phyloP scores from a whole-genome alignment of 441 rosid genomes.

The Kokia cookei region DNA sequence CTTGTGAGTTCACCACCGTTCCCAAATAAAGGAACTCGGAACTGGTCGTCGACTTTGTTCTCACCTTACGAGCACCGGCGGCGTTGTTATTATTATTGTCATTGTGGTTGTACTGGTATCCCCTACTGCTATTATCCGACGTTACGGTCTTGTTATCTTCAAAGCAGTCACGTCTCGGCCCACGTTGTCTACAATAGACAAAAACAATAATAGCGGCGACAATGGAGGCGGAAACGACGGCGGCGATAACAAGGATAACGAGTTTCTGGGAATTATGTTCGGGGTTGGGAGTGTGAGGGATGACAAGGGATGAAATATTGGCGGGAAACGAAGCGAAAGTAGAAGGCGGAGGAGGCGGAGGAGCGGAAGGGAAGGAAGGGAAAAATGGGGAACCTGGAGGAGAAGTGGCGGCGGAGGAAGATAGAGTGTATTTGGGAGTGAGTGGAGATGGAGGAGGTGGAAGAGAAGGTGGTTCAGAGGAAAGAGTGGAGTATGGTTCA shows the following conservation, averaged over 20 bases:
- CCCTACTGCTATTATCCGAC: slow-evolving; percentile 36
- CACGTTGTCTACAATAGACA: slow-evolving; percentile 40
- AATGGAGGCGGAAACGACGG: slow-evolving; percentile 48
- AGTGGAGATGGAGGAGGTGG: slow-evolving; percentile 17
- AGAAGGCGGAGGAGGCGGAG: slow-evolving; percentile 76
- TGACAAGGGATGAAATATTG: slow-evolving; percentile 80
- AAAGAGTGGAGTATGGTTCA: slow-evolving; percentile 42
- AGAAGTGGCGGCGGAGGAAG: slow-evolving; percentile 39
- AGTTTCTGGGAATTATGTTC: slow-evolving; percentile 47
- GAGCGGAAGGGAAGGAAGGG: slow-evolving; percentile 64
- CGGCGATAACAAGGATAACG: slow-evolving; percentile 44
- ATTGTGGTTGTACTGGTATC: slow-evolving; percentile 4
- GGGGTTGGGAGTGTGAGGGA: slow-evolving; percentile 54
- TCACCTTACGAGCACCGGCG: slow-evolving; percentile 26
- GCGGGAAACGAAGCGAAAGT: slow-evolving; percentile 86
- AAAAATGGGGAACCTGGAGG: slow-evolving; percentile 50
- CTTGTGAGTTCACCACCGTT: slow-evolving; percentile 35
- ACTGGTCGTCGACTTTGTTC: slow-evolving; percentile 37
- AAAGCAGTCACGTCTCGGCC: slow-evolving; percentile 9
- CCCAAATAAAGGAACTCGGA: slow-evolving; percentile 68
- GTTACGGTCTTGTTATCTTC: slow-evolving; percentile 42
- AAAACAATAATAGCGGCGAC: slow-evolving; percentile 35
- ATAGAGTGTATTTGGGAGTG: slow-evolving; percentile 46
- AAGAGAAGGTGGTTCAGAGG: slow-evolving; percentile 28
- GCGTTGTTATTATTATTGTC: not conserved